Percentiles rank a stretch among this genome's conserved stretches.
Conservation (phyloP, 176 grass and related monocot genomes). For the Eragrostis curvula region DNA sequence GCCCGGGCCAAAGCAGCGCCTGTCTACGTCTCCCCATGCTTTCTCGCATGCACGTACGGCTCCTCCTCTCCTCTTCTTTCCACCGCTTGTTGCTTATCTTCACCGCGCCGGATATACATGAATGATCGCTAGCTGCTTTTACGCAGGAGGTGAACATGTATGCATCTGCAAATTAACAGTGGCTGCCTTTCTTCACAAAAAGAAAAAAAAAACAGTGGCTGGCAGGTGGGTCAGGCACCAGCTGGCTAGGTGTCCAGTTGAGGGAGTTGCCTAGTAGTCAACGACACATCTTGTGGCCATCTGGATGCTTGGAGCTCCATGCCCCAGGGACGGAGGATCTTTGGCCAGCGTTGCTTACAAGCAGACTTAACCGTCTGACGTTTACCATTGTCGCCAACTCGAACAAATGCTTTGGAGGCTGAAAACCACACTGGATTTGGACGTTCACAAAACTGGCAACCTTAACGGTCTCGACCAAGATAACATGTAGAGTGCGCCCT, state of each 20-base stretch:
- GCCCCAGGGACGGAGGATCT: conserved; percentile 38
- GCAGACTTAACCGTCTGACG: background rate
- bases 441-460: background rate
- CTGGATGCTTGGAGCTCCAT: conserved; percentile 2
- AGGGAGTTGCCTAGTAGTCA: background rate
- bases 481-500: background rate
- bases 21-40: conserved; percentile 4
- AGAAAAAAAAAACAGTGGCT: background rate
- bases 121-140: background rate
- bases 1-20: background rate
- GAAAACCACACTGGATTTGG: background rate
- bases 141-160: background rate
- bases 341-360: conserved; percentile 39
- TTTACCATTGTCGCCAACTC: background rate
- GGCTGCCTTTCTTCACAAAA: too few species aligned
- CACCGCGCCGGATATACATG: conserved; percentile 8
- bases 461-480: background rate
- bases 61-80: conserved; percentile 18
- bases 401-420: background rate
- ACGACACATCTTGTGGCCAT: background rate
- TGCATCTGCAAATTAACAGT: background rate
- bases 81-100: background rate
- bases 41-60: conserved; percentile 52
- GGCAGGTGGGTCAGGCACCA: background rate
- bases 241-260: background rate